Evolutionary conservation across 148 eudicot species (phyloP), one percentile per base, ranked within the genome.

Genomic region (Euryodendron excelsum): DNA sequence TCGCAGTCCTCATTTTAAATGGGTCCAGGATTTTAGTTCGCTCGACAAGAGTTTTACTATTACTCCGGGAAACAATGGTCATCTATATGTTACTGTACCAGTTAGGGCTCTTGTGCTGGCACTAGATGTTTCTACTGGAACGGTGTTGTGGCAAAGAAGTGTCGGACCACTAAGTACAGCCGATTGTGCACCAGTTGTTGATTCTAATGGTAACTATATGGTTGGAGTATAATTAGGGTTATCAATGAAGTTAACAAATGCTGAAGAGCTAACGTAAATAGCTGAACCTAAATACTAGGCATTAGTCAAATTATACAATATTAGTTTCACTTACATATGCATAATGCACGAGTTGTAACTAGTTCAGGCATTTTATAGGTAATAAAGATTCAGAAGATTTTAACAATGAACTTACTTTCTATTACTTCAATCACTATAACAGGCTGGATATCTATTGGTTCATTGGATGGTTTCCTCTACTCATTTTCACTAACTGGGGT

Each of bases 401-500:
- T 10, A 30, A 14, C 31, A 61, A 48, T 31, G 33, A 48, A 47
- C 33, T 47, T n/a, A 66, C 25, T 66, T 74, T 65, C 10, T 55
- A 3, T 27, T 41, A 15, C 27, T 72, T 12, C 6, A 0, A 25
- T 45, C 47, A 65, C 69, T 75, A 3, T 66, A 56, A 73, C 81
- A 96, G 99, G 99, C 25, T 96, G 99, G 99, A 81, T 96, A 76
- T 91, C 99, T 53, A 74, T 91, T 45, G 97, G 99, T 60, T 96
- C 99, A 39, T 80, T 93, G 68, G 95, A 96, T 79, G 99, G 99
- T 21, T 86, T 37, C 78, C 83, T 96, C 3, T 96, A 96, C 64
- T 96, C 98, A 59, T 83, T 96, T 71, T 96, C 99, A 58, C 97
- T 97, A 60, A 73, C 77, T 28, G 99, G 99, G 48, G 79, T 63